Percentiles rank a stretch among this genome's conserved stretches.
Evolutionary conservation across 2,329 filamentous ascomycete genomes (phyloP).

Genomic region (Aspergillus jensenii): DNA sequence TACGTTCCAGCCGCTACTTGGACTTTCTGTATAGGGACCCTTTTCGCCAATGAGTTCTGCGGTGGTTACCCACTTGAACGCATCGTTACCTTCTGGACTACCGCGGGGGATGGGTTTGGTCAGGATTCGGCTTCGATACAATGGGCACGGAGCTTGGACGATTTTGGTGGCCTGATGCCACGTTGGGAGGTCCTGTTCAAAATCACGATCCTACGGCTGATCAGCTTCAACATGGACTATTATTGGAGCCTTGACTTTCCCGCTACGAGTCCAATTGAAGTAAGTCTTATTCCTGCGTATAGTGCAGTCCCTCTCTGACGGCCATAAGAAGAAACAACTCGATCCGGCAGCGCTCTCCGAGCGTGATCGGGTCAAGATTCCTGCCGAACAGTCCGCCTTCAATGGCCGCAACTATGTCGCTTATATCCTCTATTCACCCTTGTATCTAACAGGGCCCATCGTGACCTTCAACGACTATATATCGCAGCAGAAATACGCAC

Average conservation of each 20-base stretch:
- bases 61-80: slow-evolving; percentile 72
- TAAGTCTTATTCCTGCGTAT: slow-evolving; percentile 48
- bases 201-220: slow-evolving; percentile 83
- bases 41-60: slow-evolving; percentile 88
- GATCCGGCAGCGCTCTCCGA: slow-evolving; percentile 86
- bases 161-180: slow-evolving; percentile 76
- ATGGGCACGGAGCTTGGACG: slow-evolving; percentile 73
- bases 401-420: slow-evolving; percentile 84
- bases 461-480: slow-evolving; percentile 98
- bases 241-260: slow-evolving; percentile 80
- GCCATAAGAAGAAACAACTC: slow-evolving; percentile 93
- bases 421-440: slow-evolving; percentile 85
- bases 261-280: slow-evolving; percentile 72
- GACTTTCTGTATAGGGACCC: slow-evolving; percentile 79
- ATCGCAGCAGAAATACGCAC: slow-evolving; percentile 73
- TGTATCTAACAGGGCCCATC: slow-evolving; percentile 91
- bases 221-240: slow-evolving; percentile 97
- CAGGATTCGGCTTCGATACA: slow-evolving; percentile 51
- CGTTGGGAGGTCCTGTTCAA: slow-evolving; percentile 99
- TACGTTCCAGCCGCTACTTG: slow-evolving; percentile 78
- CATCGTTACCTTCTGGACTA: slow-evolving; percentile 56
- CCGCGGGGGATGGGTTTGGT: slow-evolving; percentile 29
- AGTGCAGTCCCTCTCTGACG: slow-evolving; percentile 25
- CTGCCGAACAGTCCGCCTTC: slow-evolving; percentile 69
- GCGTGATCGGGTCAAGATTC: slow-evolving; percentile 75